Base-by-base conservation (phyloP, 2,329 filamentous ascomycete species). In the Sarocladium kiliense region DNA sequence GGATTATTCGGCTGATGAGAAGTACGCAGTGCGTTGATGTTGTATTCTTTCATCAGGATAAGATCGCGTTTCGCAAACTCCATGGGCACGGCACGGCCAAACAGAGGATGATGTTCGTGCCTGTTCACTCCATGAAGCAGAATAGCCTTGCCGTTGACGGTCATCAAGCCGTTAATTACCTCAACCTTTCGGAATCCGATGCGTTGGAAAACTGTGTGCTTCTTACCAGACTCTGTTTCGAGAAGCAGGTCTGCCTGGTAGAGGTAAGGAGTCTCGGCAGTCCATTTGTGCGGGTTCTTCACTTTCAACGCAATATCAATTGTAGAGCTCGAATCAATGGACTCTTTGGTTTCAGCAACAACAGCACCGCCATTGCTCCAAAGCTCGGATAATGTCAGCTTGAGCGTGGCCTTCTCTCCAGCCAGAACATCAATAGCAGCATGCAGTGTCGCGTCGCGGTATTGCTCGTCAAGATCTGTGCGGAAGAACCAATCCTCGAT, bases 21-120 rank as follows among this genome's bases (percentile, higher is more conserved):
- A 51, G 81, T 85, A 0, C 87, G 82, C 3, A 90, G 74, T 0
- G 86, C 82, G 59, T 90, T 90, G 69, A 89, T 77, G 62, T 89
- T 89, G 71, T 87, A 78, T 3, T 70, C 72, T 67, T 90, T 89
- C 85, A 89, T 89, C 3, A 83, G 71, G 2, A 85, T 62, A 1
- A 89, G 72, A 59, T 90, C 86, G 12, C 74, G 69, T 54, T 78
- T 74, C 61, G 89, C 77, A 14, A 79, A 82, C 0, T 80, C 77
- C 6, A 81, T 67, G 0, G 85, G 84, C 0, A 88, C 83, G 0
- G 84, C 77, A 0, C 86, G 81, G 3, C 86, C 86, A 25, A 78
- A 77, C 21, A 71, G 68, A 0, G 84, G 84, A 62, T 89, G 85
- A 61, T 90, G 86, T 56, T 90, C 87, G 62, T 89, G 87, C 16